phyloP scores from a whole-genome alignment of 768 basidiomycete genomes.

The Dacryopinax spathularia region DNA sequence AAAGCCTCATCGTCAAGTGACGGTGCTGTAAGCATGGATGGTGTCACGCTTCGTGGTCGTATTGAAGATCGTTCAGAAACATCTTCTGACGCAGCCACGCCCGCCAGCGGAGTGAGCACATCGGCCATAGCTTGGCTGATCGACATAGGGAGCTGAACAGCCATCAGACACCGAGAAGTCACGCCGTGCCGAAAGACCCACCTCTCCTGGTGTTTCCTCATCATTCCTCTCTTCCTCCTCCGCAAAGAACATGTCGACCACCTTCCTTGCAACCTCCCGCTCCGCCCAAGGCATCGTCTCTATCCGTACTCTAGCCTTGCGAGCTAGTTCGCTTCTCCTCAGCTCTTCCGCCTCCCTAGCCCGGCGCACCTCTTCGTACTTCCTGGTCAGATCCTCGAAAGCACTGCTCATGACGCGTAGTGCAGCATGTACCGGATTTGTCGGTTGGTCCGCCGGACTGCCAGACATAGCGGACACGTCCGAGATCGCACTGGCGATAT shows the following conservation, averaged over 20 bases:
- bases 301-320: slow-evolving; percentile 24
- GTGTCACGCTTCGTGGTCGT: not conserved
- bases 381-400: slow-evolving; percentile 42
- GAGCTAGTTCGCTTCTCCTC: slow-evolving; percentile 36
- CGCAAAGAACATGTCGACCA: slow-evolving; percentile 51
- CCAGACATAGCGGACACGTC: slow-evolving; percentile 20
- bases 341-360: slow-evolving; percentile 46
- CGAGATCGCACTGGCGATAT: slow-evolving; percentile 50
- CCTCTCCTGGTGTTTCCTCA: slow-evolving; percentile 29
- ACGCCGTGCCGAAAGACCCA: slow-evolving; percentile 45
- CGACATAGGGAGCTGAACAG: slow-evolving; percentile 30
- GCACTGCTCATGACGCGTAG: slow-evolving; percentile 58
- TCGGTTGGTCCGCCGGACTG: slow-evolving; percentile 4
- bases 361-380: slow-evolving; percentile 38
- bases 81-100: not conserved
- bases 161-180: slow-evolving; percentile 30
- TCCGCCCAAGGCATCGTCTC: slow-evolving; percentile 46
- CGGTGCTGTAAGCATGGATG: not conserved
- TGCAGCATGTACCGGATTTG: slow-evolving; percentile 42
- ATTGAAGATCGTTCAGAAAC: not conserved
- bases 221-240: slow-evolving; percentile 23
- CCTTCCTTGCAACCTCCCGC: slow-evolving; percentile 48
- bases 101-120: slow-evolving; percentile 18
- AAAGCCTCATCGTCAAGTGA: not conserved
- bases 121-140: slow-evolving; percentile 43